phyloP scores from a whole-genome alignment of 2,329 filamentous ascomycete species.

The Trichoderma polysporum region DNA sequence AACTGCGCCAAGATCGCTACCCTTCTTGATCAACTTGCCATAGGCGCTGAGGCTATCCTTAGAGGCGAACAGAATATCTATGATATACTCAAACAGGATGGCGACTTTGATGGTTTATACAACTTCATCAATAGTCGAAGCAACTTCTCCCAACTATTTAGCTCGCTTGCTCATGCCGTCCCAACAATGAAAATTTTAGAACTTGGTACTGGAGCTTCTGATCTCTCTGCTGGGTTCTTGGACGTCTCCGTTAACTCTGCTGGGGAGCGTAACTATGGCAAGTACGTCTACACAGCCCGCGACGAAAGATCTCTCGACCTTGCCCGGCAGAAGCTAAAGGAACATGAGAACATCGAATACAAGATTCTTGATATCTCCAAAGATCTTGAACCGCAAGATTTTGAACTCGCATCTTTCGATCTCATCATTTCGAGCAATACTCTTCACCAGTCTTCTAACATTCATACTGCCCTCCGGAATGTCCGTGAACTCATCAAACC shows the following conservation, averaged over 20 bases:
- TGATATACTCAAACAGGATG: neutral
- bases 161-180: constrained; percentile 11
- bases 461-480: neutral
- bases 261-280: constrained; percentile 6
- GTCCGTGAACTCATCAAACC: constrained; percentile 8
- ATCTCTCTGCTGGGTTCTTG: constrained; percentile 28
- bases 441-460: neutral
- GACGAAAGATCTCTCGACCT: constrained; percentile 26
- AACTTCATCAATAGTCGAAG: neutral
- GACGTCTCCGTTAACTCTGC: neutral
- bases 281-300: constrained; percentile 31
- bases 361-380: constrained; percentile 30
- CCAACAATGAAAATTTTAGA: constrained; percentile 24
- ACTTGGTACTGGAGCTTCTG: constrained; percentile 43
- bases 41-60: neutral
- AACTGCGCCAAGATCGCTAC: neutral
- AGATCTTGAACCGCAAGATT: constrained; percentile 15
- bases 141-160: neutral
- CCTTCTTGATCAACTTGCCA: neutral
- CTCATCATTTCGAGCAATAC: constrained; percentile 15
- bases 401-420: constrained; percentile 15
- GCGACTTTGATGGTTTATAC: neutral
- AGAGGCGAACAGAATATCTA: neutral
- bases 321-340: constrained; percentile 27
- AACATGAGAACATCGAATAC: constrained; percentile 18